phyloP scores from a whole-genome alignment of 2,329 filamentous ascomycete genomes.

The Penicillium italicum region DNA sequence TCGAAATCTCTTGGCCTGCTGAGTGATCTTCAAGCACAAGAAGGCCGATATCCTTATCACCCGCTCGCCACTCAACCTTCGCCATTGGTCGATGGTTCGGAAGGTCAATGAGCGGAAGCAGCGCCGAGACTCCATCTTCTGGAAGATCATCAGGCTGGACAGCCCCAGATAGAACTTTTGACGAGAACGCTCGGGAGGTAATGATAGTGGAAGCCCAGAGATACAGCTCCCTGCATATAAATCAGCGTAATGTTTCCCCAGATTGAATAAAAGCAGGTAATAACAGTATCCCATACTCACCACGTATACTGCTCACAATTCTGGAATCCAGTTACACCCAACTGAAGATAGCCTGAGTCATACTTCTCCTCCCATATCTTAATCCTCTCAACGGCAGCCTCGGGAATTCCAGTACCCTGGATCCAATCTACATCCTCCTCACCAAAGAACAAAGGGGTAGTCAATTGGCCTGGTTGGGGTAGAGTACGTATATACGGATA shows the following conservation, averaged over 20 bases:
- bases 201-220: constrained; percentile 47
- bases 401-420: constrained; percentile 35
- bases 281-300: constrained; percentile 23
- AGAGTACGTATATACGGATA: constrained; percentile 63
- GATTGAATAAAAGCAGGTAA: neutral
- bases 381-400: constrained; percentile 33
- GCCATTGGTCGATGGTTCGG: constrained; percentile 66
- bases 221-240: constrained; percentile 41
- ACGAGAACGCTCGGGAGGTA: constrained; percentile 44
- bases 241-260: constrained; percentile 4
- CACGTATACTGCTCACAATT: constrained; percentile 38
- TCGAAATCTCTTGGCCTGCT: constrained; percentile 56
- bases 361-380: constrained; percentile 39
- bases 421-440: constrained; percentile 56
- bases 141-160: constrained; percentile 39
- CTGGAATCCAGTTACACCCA: constrained; percentile 33
- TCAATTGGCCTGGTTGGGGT: constrained; percentile 60
- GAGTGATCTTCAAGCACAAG: constrained; percentile 41
- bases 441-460: constrained; percentile 62
- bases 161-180: constrained; percentile 41
- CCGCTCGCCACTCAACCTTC: constrained; percentile 56
- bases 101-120: constrained; percentile 68
- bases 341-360: constrained; percentile 27
- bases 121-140: constrained; percentile 61
- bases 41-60: constrained; percentile 37